Conservation (phyloP, 2,329 filamentous ascomycete species). For the Dendryphion nanum region DNA sequence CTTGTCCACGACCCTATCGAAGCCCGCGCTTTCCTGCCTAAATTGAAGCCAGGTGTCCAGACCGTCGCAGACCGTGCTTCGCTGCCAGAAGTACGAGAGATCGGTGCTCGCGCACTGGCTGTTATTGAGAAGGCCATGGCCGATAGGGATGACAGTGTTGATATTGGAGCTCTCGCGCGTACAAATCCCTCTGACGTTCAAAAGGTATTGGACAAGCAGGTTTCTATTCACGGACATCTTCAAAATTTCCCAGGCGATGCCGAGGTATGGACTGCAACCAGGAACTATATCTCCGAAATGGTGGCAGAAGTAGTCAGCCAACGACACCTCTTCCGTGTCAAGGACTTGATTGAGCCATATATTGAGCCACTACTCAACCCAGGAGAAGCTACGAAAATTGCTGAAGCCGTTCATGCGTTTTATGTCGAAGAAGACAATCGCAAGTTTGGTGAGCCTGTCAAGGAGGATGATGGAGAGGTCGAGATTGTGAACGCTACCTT, state of each 20-base stretch:
- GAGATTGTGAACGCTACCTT: slow-evolving; percentile 99
- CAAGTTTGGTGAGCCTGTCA: slow-evolving; percentile 78
- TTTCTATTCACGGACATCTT: slow-evolving; percentile 67
- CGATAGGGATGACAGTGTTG: slow-evolving; percentile 53
- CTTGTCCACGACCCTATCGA: slow-evolving; percentile 95
- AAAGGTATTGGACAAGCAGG: slow-evolving; percentile 70
- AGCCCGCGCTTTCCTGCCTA: slow-evolving; percentile 90
- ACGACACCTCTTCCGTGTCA: slow-evolving; percentile 73
- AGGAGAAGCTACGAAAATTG: slow-evolving; percentile 63
- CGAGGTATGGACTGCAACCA: slow-evolving; percentile 63
- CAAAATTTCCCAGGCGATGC: slow-evolving; percentile 60
- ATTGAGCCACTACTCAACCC: slow-evolving; percentile 67
- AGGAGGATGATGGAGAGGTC: slow-evolving; percentile 86
- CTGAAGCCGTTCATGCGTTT: slow-evolving; percentile 70
- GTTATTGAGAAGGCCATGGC: slow-evolving; percentile 95
- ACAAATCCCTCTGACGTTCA: slow-evolving; percentile 71
- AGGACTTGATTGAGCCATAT: slow-evolving; percentile 69
- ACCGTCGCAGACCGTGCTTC: slow-evolving; percentile 83
- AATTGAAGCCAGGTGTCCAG: slow-evolving; percentile 91
- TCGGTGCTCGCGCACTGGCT: slow-evolving; percentile 75
- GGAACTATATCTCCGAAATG: slow-evolving; percentile 77
- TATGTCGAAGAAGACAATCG: slow-evolving; percentile 83
- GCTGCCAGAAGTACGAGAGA: slow-evolving; percentile 88
- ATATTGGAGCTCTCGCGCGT: slow-evolving; percentile 59
- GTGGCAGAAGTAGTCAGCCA: slow-evolving; percentile 85